Base-by-base conservation (phyloP, 108 stramenopile species). In the Epipyxis sp. region DNA sequence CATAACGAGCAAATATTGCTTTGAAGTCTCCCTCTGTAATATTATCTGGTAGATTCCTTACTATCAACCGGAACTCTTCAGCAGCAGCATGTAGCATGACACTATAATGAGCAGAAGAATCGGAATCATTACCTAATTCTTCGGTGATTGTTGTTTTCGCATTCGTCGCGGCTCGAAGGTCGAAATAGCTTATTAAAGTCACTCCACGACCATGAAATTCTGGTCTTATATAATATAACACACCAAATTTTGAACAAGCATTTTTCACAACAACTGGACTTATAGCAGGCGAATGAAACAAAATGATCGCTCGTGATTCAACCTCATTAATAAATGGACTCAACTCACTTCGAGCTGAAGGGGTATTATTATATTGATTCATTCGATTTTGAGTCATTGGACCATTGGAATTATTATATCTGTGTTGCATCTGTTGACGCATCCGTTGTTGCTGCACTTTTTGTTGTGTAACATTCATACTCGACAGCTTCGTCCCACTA, bases 171-270 rank as follows among this genome's bases (percentile, higher is more conserved):
- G 71, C 71, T 57, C 34, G 71, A 32, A 74, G 44, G 25, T 74
- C 71, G 43, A 74, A 74, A 42, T 74, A 74, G 34, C 71, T 54
- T 6, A 74, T 27, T 6, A 74, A 57, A 27, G 71, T 74, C 25
- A 74, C n/a, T 46, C 71, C 71, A 6, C 20, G 16, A 29, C 42
- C 71, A 57, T 74, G 71, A 74, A 74, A 74, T 54, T 74, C 71
- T 10, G 46, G 44, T 6, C 71, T 13, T 6, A 74, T 54, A 32
- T 74, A 74, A 74, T 74, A 74, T 29, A 74, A 57, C 40, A 57
- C 44, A 6, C 71, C 71, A 57, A 74, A 74, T 39, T 54, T 46
- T 6, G 44, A 57, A 42, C 71, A 74, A 42, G 35, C 71, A 3
- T 46, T 32, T 74, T 39, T 6, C 41, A 74, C 42, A n/a, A 20